Evolutionary conservation across 331 rosid genomes (phyloP), one percentile per base, ranked within the genome.

Genomic region (Stylosanthes scabra): DNA sequence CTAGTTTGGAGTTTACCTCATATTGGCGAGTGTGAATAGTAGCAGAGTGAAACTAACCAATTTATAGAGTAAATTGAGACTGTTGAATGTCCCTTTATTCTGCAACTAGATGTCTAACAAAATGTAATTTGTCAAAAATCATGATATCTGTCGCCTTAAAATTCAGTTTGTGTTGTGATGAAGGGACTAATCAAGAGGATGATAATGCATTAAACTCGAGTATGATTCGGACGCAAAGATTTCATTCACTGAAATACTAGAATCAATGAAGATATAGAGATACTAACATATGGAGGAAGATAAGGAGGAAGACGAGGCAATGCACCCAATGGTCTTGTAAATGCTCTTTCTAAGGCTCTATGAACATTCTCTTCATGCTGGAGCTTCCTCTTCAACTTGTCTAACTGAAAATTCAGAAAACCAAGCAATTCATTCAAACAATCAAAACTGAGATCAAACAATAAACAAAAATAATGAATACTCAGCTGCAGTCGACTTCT

Each of bases 221-320:
- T 31, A 50, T n/a, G 7, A 61, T 10, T 44, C 49, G 47, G 34
- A 71, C 52, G 34, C 12, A 52, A 65, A 45, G 71, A 74, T 34
- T 7, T 7, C 55, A 57, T 44, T 62, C 58, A 9, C 12, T 25
- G n/a, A 59, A 20, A 28, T 31, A 31, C 37, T 31, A 2, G 50
- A 3, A 45, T 1, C 50, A 45, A 57, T 29, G 61, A 80, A 76
- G 63, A 31, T 31, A 31, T 2, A 49, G 84, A 59, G 56, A 59
- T 27, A 76, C 93, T 86, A 52, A 94, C 99, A 82, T 87, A 75
- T 58, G 97, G 92, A 83, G 99, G 97, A 60, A 94, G 97, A 90
- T 90, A 94, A 25, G 99, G 97, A 83, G 99, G 99, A 72, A 94
- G 96, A 77, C 99, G 99, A 86, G 99, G 99, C 5, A 94, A 74